Base-by-base conservation (phyloP, 768 basidiomycete genomes). In the Auriscalpium microsporum region DNA sequence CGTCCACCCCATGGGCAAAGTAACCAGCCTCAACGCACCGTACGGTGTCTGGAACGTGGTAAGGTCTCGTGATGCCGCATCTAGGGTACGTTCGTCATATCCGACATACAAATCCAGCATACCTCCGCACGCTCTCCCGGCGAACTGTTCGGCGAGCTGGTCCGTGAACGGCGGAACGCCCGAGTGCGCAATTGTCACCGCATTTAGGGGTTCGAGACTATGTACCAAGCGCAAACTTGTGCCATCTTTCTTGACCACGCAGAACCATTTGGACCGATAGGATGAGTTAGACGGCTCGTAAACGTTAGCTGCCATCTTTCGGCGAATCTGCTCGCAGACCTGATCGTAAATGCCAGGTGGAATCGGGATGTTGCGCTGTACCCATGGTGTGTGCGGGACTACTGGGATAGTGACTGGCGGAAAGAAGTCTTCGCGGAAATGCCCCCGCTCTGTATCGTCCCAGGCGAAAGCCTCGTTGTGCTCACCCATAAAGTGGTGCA, bases 31-130 rank as follows among this genome's bases (percentile, higher is more conserved):
- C 0, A 73, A 52, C 0, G 67, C 58, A 1, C 74, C 72, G 5
- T 73, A 63, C 0, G 71, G 73, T 0, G 68, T 72, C 53, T 71
- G 67, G 59, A 78, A 78, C 0, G 71, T 73, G 0, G 75, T 78
- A 8, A 73, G 58, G 37, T 77, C 72, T 7, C 67, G 50, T 0
- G 68, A 75, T 4, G 57, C 56, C n/a, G 61, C 60, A 10, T 64
- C 58, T 0, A 75, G 56, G 0, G 57, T 48, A n/a, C 68, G 55
- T 21, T 72, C 67, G 50, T 77, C 70, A 55, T 71, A 75, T 21
- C 71, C 72, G 0, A 71, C 54, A 37, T 53, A 66, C 11, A 66
- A 51, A 47, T 67, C 65, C 21, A 65, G 38, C 13, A 56, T 55
- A n/a, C 33, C 67, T 13, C 54, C 47, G 55, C 57, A 62, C 2